Evolutionary conservation across 73 alveolate species (phyloP), one percentile per base, ranked within the genome.

Genomic region (Uronychia binucleata): DNA sequence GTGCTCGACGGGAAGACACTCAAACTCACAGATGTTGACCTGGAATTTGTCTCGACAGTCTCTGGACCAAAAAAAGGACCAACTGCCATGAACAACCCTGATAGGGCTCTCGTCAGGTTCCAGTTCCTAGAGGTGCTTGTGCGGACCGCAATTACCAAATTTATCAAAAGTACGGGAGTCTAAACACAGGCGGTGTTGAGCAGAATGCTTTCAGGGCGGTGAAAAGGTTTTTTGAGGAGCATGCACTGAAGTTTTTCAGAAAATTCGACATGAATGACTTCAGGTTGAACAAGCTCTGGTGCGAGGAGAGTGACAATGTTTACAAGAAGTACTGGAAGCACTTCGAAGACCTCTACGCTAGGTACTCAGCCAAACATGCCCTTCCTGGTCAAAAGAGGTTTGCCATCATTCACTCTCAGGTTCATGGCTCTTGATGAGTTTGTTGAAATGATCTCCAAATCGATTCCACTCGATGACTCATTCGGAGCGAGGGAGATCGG

Each of bases 401-500:
- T n/a, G n/a, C n/a, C n/a, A n/a, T n/a, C n/a, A n/a, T n/a, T 46
- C 19, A 46, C 82, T 26, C 14, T 34, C 8, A 86, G 87, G 81
- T 94, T 93, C 78, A 93, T 94, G 98, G 87, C 95, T 75, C 57
- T 94, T 0, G 97, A 94, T 31, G 98, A 92, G 74, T 58, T 92
- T 33, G 76, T 78, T 25, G 85, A 84, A 19, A 79, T 94, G 32
- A 85, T 92, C 75, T 67, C 89, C 13, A 57, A 75, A 29, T 78
- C 97, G 28, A 90, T 81, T 31, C 58, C 92, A 33, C 78, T 77
- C 31, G 95, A 94, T 89, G 98, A 93, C 60, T 75, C 86, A 76
- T 84, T 90, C 59, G 89, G 90, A 0, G 78, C 88, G 0, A 80
- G 88, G 75, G 95, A 90, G 29, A 79, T 85, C 0, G 92, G 90